Percentiles rank a stretch among this genome's conserved stretches.
These are phyloP conservation scores for Pseudocercospora eumusae DNA, from an alignment of 2,329 filamentous ascomycete genomes.

Conservation along the genomic window DNA sequence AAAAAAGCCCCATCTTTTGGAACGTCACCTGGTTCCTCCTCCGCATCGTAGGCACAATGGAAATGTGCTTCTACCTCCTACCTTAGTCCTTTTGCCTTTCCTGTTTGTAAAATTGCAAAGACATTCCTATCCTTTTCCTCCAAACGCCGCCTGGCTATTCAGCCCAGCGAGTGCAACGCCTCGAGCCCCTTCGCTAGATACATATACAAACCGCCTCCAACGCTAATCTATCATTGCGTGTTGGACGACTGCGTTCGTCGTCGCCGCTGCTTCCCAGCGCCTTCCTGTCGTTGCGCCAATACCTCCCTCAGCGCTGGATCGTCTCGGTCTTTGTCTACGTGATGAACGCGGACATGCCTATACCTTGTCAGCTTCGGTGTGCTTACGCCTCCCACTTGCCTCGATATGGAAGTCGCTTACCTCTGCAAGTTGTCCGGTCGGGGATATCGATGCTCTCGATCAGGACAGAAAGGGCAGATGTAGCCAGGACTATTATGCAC, in stretches of 20 bases:
- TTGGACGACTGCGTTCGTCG: conserved; percentile 52
- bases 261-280: conserved; percentile 74
- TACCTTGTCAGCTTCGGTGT: conserved; percentile 7
- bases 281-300: conserved; percentile 80
- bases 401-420: conserved; percentile 51
- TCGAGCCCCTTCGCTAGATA: background rate
- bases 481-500: conserved; percentile 95
- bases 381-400: no score
- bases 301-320: conserved; percentile 80
- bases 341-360: conserved; percentile 91
- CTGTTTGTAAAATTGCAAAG: background rate
- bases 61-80: background rate
- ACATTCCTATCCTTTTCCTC: conserved; percentile 8
- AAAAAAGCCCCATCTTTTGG: background rate
- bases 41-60: no score
- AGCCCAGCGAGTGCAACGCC: background rate
- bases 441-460: conserved; percentile 91
- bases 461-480: conserved; percentile 92
- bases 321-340: conserved; percentile 85
- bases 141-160: background rate
- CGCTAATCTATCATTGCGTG: conserved; percentile 3
- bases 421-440: conserved; percentile 93
- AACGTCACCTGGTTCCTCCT: no score
- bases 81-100: background rate
- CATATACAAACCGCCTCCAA: conserved; percentile 1